These are phyloP conservation scores for Mycena floridula DNA, from an alignment of 768 basidiomycete genomes.

Conservation along the genomic window DNA sequence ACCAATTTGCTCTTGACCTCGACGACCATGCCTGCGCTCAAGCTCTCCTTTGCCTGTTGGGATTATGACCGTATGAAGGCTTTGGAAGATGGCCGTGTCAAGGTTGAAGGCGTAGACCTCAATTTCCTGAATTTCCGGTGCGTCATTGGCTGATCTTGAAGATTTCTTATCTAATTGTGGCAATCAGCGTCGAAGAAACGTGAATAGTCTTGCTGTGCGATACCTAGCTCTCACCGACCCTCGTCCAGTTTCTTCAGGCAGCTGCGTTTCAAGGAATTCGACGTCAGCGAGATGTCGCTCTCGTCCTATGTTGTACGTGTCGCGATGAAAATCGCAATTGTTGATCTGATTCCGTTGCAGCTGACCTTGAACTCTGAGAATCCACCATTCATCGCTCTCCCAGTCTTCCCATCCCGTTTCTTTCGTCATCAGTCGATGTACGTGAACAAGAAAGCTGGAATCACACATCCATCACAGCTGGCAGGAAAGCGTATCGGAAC, in stretches of 20 bases:
- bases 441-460: slow-evolving; percentile 11
- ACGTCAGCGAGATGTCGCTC: slow-evolving; percentile 11
- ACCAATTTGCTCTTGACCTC: background rate
- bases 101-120: slow-evolving; percentile 12
- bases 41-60: slow-evolving; percentile 12
- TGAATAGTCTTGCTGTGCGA: background rate
- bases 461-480: slow-evolving; percentile 9
- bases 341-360: background rate
- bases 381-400: slow-evolving; percentile 13
- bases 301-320: slow-evolving; percentile 13
- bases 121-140: slow-evolving; percentile 12
- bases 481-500: slow-evolving; percentile 12
- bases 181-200: background rate
- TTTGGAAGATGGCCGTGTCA: slow-evolving; percentile 13
- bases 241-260: slow-evolving; percentile 12
- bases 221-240: background rate
- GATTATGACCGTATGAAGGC: slow-evolving; percentile 15
- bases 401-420: slow-evolving; percentile 13
- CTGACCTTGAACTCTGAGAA: slow-evolving; percentile 2
- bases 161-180: background rate
- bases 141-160: background rate
- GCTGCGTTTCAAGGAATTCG: slow-evolving; percentile 13
- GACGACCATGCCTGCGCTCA: slow-evolving; percentile 9
- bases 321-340: slow-evolving; percentile 6
- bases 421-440: slow-evolving; percentile 16